Evolutionary conservation across 768 basidiomycete genomes (phyloP).

Genomic region (Calocera viscosa): DNA sequence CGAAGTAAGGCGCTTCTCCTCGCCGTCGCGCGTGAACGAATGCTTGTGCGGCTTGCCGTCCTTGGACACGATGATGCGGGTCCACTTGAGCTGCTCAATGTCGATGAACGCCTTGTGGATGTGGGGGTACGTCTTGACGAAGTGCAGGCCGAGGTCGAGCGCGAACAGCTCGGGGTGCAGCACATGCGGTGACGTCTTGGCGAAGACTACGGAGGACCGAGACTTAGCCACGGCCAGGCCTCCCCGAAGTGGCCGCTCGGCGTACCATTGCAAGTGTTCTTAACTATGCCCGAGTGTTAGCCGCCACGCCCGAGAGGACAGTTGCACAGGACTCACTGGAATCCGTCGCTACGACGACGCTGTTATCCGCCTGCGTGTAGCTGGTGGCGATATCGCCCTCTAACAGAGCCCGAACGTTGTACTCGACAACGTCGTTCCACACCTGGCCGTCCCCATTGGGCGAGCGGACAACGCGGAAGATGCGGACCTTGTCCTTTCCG

Average conservation of each 20-base stretch:
- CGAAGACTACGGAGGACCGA: conserved; percentile 33
- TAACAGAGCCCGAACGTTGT: conserved; percentile 64
- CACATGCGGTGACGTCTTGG: conserved; percentile 81
- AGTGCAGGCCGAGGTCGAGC: conserved; percentile 69
- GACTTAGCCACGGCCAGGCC: not conserved
- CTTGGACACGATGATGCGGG: conserved; percentile 47
- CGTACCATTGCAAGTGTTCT: conserved; percentile 30
- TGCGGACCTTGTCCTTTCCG: conserved; percentile 80
- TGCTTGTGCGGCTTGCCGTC: conserved; percentile 49
- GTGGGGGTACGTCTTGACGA: conserved; percentile 36
- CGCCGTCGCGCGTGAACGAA: conserved; percentile 78
- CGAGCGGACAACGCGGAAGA: conserved; percentile 70
- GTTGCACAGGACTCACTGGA: conserved; percentile 44
- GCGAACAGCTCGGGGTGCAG: conserved; percentile 76
- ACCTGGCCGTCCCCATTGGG: conserved; percentile 30
- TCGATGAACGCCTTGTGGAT: conserved; percentile 21
- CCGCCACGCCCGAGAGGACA: not conserved
- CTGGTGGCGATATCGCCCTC: conserved; percentile 75
- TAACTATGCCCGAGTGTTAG: conserved; percentile 21
- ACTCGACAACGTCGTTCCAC: conserved; percentile 65
- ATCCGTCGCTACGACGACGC: conserved; percentile 80
- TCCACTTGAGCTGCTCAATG: conserved; percentile 52
- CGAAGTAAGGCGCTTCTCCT: conserved; percentile 65
- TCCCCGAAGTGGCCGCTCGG: not conserved
- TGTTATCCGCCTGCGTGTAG: conserved; percentile 83